Base-by-base conservation (phyloP, 352 stramenopile species). In the Phytophthora pisi region DNA sequence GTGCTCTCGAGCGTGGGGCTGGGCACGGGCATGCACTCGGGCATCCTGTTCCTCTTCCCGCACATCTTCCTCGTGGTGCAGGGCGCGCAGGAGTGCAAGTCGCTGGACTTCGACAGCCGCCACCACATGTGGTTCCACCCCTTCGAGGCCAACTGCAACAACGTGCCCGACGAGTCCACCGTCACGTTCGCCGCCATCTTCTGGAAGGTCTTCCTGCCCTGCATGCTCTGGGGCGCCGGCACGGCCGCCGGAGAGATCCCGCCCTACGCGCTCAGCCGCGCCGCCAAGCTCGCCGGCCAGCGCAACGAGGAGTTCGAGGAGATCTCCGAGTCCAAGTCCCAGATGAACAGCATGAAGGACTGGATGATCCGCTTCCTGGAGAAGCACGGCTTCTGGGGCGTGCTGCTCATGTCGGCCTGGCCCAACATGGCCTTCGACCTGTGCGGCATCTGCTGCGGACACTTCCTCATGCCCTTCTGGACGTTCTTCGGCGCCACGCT, bases 371-470 rank as follows among this genome's bases (percentile, higher is more conserved):
- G 74, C 23, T 98, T 98, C 62, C 68, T 98, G 6, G 75, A 97
- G 62, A 90, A 86, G 58, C 88, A 97, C 64, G 94, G 94, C 43
- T 98, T 98, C 73, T 96, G 88, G 75, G 94, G 92, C 16, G 90
- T 98, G 51, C 79, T 98, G 65, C 78, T 98, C 57, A 97, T 98
- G 89, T 95, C 88, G 30, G 91, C 95, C n/a, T 97, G 90, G 81
- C 95, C 95, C 20, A 98, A 98, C 72, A 91, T 97, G 66, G 91
- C 93, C 34, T 98, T 98, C 68, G 95, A 98, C 62, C 80, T 98
- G 1, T 97, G 91, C 67, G 95, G 95, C 51, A 97, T 98, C 63
- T 98, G 90, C 77, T 98, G 95, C 64, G 95, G 95, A 54, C 91
- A 98, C 72, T 97, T 98, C 62, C 78, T 97, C 57, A 97, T 98